These are phyloP conservation scores for Boletus speciosus DNA, from an alignment of 768 basidiomycete species.

Conservation along the genomic window DNA sequence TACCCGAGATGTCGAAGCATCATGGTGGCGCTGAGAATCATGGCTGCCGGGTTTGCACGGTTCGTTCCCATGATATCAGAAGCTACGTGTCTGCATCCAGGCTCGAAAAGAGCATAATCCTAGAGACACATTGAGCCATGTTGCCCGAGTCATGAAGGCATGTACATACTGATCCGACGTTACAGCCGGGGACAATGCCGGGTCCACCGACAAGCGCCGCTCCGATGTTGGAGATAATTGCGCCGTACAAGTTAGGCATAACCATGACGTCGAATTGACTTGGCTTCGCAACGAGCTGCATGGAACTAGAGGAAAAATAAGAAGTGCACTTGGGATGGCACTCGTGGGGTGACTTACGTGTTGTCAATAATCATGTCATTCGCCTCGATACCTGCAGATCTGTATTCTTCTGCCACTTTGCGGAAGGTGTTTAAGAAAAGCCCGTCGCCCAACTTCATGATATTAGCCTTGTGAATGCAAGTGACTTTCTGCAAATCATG, in stretches of 20 bases:
- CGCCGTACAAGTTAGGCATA: constrained; percentile 96
- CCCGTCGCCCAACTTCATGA: constrained; percentile 99
- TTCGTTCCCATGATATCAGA: constrained; percentile 96
- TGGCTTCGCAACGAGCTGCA: constrained; percentile 97
- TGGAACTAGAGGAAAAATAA: constrained; percentile 56
- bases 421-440: constrained; percentile 99
- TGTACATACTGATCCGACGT: constrained; percentile 79
- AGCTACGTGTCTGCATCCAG: constrained; percentile 94
- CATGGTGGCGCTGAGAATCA: constrained; percentile 97
- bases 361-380: constrained; percentile 99
- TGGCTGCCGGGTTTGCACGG: constrained; percentile 94
- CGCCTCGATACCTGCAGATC: constrained; percentile 81
- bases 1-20: constrained; percentile 96
- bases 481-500: constrained; percentile 82
- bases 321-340: background rate
- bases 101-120: constrained; percentile 98
- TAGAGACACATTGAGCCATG: constrained; percentile 23
- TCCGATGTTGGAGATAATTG: constrained; percentile 97
- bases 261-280: constrained; percentile 99
- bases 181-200: constrained; percentile 96
- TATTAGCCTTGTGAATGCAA: constrained; percentile 99
- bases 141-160: background rate
- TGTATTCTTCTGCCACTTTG: constrained; percentile 94
- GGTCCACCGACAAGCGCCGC: constrained; percentile 98
- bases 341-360: constrained; percentile 53